These are phyloP conservation scores for Fusarium annulatum DNA, from an alignment of 2,329 filamentous ascomycete genomes.

Conservation along the genomic window DNA sequence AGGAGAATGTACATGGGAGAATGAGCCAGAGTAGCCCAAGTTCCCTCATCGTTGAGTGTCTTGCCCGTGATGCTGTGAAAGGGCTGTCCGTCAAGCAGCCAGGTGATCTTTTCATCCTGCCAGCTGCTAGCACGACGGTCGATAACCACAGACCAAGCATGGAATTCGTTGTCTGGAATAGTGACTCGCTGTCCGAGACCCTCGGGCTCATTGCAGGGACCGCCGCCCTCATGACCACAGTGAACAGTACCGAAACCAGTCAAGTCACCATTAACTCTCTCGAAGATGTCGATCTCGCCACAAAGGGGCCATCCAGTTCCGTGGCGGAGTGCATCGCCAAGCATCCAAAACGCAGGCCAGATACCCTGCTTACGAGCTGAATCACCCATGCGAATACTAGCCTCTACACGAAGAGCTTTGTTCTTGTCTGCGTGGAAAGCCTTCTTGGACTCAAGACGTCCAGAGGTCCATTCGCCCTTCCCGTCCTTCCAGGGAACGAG, in stretches of 20 bases:
- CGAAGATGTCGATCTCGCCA: constrained; percentile 64
- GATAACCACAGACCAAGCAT: constrained; percentile 60
- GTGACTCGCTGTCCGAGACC: constrained; percentile 52
- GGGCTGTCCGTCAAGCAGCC: constrained; percentile 58
- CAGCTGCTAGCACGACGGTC: constrained; percentile 58
- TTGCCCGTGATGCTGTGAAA: constrained; percentile 58
- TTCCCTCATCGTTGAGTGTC: constrained; percentile 52
- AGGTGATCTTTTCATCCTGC: constrained; percentile 60
- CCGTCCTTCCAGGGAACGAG: constrained; percentile 58
- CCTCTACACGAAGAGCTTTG: constrained; percentile 56
- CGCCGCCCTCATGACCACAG: constrained; percentile 57
- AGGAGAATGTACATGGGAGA: constrained; percentile 59
- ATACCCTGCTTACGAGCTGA: constrained; percentile 58
- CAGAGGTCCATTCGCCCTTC: constrained; percentile 60
- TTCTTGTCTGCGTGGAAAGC: constrained; percentile 57
- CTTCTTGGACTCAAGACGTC: constrained; percentile 60
- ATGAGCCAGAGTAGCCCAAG: constrained; percentile 58
- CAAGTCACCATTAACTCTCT: constrained; percentile 59
- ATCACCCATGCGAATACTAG: constrained; percentile 57
- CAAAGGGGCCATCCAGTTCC: constrained; percentile 61
- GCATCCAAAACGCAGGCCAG: constrained; percentile 66
- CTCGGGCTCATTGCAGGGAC: constrained; percentile 60
- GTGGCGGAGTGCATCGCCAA: constrained; percentile 59
- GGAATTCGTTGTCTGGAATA: constrained; percentile 60
- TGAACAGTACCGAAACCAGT: constrained; percentile 61